Conservation (phyloP, 345 rosid species). For the Triadica sebifera region DNA sequence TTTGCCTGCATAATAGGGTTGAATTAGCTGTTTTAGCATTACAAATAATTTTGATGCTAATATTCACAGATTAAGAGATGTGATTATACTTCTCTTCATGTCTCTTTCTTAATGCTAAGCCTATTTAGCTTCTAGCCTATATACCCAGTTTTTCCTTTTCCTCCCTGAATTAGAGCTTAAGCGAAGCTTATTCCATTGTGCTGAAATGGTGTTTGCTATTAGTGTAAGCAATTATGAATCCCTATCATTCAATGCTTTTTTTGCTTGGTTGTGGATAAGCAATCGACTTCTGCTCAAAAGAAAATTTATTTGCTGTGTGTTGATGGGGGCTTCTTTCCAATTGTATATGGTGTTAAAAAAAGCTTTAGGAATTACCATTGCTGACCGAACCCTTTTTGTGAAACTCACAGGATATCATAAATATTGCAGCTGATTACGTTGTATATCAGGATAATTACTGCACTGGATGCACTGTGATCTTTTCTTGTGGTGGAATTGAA, state of each 20-base stretch:
- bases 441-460: constrained; percentile 41
- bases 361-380: background rate
- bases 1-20: background rate
- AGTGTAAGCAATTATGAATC: background rate
- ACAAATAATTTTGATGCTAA: background rate
- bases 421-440: constrained; percentile 58
- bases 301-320: background rate
- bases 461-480: constrained; percentile 45
- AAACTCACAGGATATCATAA: constrained; percentile 50
- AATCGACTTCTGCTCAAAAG: background rate
- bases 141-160: background rate
- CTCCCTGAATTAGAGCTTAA: background rate
- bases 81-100: background rate
- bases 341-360: background rate
- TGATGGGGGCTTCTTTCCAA: constrained; percentile 13
- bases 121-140: background rate
- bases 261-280: constrained; percentile 5
- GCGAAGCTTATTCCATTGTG: background rate
- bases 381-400: constrained; percentile 23
- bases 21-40: background rate
- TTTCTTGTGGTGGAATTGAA: constrained; percentile 55
- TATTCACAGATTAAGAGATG: background rate
- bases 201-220: background rate
- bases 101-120: background rate
- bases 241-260: background rate